A percentile compares a stretch with the other conserved stretches of the same genome.
These are phyloP conservation scores for Wallacemonas rigidus DNA, from an alignment of 208 protist species.

Conservation along the genomic window DNA sequence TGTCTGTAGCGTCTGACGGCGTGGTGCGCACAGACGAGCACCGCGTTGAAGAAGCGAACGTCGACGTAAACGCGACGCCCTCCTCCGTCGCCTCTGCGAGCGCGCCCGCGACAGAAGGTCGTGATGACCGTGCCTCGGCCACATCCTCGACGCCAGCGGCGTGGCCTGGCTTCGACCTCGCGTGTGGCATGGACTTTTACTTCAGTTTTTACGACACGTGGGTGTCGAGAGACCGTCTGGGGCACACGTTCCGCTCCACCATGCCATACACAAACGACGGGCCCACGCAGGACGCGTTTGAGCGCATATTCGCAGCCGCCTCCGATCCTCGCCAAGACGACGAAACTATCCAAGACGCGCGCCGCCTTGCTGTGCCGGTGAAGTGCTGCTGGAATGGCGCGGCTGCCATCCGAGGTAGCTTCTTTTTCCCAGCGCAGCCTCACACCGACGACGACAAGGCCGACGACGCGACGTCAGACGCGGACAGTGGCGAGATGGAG, in stretches of 20 bases:
- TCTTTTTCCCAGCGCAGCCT: constrained; percentile 37
- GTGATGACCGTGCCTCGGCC: neutral
- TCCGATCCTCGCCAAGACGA: neutral
- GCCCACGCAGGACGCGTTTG: constrained; percentile 41
- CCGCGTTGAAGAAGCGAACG: neutral
- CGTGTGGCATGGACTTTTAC: constrained; percentile 88
- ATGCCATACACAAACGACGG: constrained; percentile 62
- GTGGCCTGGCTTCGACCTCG: constrained; percentile 59
- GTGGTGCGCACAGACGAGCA: constrained; percentile 2
- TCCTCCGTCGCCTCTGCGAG: no score
- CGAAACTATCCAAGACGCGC: neutral
- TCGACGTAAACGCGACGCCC: neutral
- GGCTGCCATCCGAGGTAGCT: constrained; percentile 61
- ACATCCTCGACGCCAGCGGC: neutral
- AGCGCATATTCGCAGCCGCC: constrained; percentile 23
- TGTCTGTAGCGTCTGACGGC: constrained; percentile 28
- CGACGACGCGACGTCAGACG: neutral
- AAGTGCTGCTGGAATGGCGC: constrained; percentile 87
- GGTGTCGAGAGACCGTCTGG: constrained; percentile 56
- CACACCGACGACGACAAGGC: neutral
- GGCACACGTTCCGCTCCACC: constrained; percentile 30
- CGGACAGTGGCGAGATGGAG: neutral
- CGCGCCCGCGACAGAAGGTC: neutral
- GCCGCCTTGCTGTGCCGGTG: constrained; percentile 41
- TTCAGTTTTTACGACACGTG: constrained; percentile 75